phyloP scores from a whole-genome alignment of 257 asterid genomes.

The Eustoma russellianum region DNA sequence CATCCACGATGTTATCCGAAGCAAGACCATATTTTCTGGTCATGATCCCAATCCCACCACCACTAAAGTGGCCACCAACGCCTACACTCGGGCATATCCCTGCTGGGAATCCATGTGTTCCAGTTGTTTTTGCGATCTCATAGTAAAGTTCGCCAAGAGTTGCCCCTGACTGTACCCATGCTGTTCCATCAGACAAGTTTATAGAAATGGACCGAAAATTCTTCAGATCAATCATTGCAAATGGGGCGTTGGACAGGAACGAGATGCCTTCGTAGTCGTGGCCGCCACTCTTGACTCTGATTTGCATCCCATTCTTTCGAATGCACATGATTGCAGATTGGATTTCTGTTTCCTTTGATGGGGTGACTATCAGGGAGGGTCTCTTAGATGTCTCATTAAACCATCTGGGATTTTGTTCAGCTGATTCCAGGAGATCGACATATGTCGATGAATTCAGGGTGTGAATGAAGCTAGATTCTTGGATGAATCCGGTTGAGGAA shows the following conservation, averaged over 20 bases:
- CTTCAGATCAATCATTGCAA: slow-evolving; percentile 15
- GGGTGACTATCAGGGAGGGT: slow-evolving; percentile 19
- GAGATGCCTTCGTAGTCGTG: slow-evolving; percentile 31
- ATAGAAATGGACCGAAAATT: slow-evolving; percentile 9
- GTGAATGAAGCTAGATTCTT: slow-evolving; percentile 3
- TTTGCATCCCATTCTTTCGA: slow-evolving; percentile 11
- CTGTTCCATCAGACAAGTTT: slow-evolving; percentile 14
- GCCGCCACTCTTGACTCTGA: slow-evolving; percentile 23
- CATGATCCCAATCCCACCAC: slow-evolving; percentile 32
- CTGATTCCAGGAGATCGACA: slow-evolving; percentile 11
- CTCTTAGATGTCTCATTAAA: slow-evolving; percentile 8
- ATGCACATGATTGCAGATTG: slow-evolving; percentile 14
- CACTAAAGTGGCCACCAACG: slow-evolving; percentile 27
- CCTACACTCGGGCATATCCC: slow-evolving; percentile 29
- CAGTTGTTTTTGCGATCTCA: slow-evolving; percentile 15
- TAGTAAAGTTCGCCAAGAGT: slow-evolving; percentile 23
- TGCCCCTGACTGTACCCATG: slow-evolving; percentile 19
- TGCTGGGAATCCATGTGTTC: slow-evolving; percentile 18
- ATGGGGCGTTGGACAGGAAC: slow-evolving; percentile 8
- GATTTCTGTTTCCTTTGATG: slow-evolving; percentile 13
- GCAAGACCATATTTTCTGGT: slow-evolving; percentile 21
- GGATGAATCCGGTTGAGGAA: background rate
- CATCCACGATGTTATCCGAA: slow-evolving; percentile 22
- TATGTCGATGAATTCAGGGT: slow-evolving; percentile 15
- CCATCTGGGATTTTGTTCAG: slow-evolving; percentile 31